Evolutionary conservation across 768 basidiomycete species (phyloP).

Genomic region (Xerocomus spinulosus): DNA sequence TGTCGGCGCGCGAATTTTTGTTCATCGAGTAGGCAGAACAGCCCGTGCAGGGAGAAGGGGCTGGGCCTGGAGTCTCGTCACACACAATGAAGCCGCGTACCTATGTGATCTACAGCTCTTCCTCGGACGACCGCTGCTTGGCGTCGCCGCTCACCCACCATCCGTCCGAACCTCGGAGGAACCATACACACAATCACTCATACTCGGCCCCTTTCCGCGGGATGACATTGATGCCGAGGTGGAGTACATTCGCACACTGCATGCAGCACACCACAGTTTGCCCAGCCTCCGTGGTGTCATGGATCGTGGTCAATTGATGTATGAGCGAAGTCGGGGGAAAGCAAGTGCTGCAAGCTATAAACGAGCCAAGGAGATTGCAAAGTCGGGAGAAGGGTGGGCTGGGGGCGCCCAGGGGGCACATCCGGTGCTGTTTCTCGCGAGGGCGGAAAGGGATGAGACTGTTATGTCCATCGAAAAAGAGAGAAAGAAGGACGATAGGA

Average conservation of each 20-base stretch:
- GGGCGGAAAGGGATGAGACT: slow-evolving; percentile 31
- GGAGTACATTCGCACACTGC: slow-evolving; percentile 69
- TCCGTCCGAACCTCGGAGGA: slow-evolving; percentile 47
- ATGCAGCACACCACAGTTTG: slow-evolving; percentile 60
- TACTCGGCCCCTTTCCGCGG: slow-evolving; percentile 80
- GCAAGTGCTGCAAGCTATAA: slow-evolving; percentile 82
- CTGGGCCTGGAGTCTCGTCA: slow-evolving; percentile 95
- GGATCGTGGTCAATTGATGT: slow-evolving; percentile 86
- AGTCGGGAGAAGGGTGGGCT: slow-evolving; percentile 62
- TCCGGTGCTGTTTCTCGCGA: slow-evolving; percentile 52
- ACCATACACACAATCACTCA: slow-evolving; percentile 63
- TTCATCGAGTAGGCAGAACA: slow-evolving; percentile 95
- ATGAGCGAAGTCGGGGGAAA: slow-evolving; percentile 89
- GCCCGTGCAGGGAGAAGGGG: slow-evolving; percentile 93
- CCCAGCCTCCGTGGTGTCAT: slow-evolving; percentile 73
- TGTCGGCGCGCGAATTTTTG: slow-evolving; percentile 86
- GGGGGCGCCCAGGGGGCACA: slow-evolving; percentile 59
- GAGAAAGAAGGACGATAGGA: slow-evolving; percentile 35
- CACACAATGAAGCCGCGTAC: slow-evolving; percentile 80
- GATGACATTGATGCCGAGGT: slow-evolving; percentile 78
- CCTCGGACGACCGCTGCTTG: slow-evolving; percentile 71
- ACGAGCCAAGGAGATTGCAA: slow-evolving; percentile 83
- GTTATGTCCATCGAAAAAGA: slow-evolving; percentile 33
- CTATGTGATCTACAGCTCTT: slow-evolving; percentile 92
- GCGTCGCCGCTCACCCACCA: slow-evolving; percentile 32